Conservation (phyloP, 345 rosid species). For the Salix dunnii region DNA sequence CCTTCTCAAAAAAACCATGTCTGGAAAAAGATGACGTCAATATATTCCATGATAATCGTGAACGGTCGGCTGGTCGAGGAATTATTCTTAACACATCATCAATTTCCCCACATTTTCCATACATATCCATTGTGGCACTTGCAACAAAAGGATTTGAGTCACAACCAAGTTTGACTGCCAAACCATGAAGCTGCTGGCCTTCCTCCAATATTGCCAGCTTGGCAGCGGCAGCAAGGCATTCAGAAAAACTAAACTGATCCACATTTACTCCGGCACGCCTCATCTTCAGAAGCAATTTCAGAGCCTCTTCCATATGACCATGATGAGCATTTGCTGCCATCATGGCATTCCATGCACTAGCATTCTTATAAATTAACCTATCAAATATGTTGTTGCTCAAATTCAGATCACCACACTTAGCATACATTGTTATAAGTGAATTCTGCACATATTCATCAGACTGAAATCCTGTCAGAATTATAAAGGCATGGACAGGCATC, state of each 20-base stretch:
- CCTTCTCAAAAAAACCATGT: slow-evolving; percentile 62
- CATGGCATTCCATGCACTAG: slow-evolving; percentile 72
- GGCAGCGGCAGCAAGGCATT: slow-evolving; percentile 73
- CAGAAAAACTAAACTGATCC: slow-evolving; percentile 76
- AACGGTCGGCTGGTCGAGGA: slow-evolving; percentile 41
- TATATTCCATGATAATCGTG: slow-evolving; percentile 78
- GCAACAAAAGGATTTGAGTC: slow-evolving; percentile 50
- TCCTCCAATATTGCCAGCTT: slow-evolving; percentile 76
- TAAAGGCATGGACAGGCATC: slow-evolving; percentile 57
- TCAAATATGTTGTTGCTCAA: slow-evolving; percentile 52
- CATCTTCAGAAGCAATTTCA: slow-evolving; percentile 58
- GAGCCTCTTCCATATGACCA: slow-evolving; percentile 61
- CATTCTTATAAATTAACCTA: slow-evolving; percentile 36
- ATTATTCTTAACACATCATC: slow-evolving; percentile 50
- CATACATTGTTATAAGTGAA: slow-evolving; percentile 80
- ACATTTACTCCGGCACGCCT: slow-evolving; percentile 45
- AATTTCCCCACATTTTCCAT: slow-evolving; percentile 81
- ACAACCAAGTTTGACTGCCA: slow-evolving; percentile 62
- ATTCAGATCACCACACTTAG: slow-evolving; percentile 68
- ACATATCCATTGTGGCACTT: slow-evolving; percentile 83
- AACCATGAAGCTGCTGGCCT: slow-evolving; percentile 72
- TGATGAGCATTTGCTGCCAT: slow-evolving; percentile 72
- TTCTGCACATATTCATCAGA: slow-evolving; percentile 52
- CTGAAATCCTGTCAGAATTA: slow-evolving; percentile 57
- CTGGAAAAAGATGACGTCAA: slow-evolving; percentile 74